phyloP scores from a whole-genome alignment of 1,284 basidiomycete species.

The Microbotryomycetes sp. region DNA sequence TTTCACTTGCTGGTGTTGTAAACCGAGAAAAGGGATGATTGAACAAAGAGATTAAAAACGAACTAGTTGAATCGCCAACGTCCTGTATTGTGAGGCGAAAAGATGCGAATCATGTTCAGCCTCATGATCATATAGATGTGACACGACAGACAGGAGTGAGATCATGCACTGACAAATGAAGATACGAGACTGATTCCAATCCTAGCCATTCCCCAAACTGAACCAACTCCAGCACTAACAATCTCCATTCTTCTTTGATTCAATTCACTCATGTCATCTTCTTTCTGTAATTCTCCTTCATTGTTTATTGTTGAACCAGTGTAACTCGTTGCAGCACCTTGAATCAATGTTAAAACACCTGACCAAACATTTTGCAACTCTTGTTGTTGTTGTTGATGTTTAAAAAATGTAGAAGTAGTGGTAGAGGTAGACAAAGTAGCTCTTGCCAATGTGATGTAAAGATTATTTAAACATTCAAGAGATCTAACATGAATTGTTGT shows the following conservation, averaged over 20 bases:
- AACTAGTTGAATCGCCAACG: conserved; percentile 17
- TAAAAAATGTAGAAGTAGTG: conserved; percentile 8
- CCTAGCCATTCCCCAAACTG: conserved; percentile 45
- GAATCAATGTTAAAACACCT: conserved; percentile 11
- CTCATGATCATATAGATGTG: not conserved
- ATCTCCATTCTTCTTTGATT: conserved; percentile 25
- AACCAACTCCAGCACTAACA: conserved; percentile 39
- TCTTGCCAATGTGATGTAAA: conserved; percentile 61
- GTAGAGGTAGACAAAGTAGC: conserved; percentile 1
- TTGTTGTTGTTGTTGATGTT: not conserved
- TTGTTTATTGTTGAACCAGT: not conserved
- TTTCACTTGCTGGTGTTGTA: conserved; percentile 24
- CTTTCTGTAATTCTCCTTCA: conserved; percentile 1
- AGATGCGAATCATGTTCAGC: not conserved
- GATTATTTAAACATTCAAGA: conserved; percentile 83
- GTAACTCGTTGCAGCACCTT: not conserved
- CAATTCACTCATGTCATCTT: conserved; percentile 22
- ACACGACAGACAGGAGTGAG: not conserved
- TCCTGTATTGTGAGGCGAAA: conserved; percentile 1
- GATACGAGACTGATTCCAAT: conserved; percentile 48
- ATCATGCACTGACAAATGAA: conserved; percentile 48
- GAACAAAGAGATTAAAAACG: conserved; percentile 25
- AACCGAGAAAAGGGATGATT: conserved; percentile 20
- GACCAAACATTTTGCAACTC: conserved; percentile 23
- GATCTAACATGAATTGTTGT: conserved; percentile 65